Conservation (phyloP, 2,329 filamentous ascomycete genomes). For the Cladosporium oxysporum region DNA sequence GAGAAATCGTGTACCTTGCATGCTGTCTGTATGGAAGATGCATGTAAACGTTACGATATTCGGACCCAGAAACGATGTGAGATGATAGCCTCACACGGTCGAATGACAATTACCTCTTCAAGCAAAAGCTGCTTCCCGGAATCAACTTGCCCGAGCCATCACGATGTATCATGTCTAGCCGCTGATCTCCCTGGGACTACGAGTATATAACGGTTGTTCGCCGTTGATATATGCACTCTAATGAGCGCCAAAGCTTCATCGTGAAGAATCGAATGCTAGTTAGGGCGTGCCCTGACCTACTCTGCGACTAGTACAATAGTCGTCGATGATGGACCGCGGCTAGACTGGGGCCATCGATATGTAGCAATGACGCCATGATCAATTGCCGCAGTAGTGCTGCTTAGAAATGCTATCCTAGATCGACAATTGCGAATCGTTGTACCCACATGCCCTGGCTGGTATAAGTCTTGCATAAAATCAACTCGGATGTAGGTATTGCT, state of each 20-base stretch:
- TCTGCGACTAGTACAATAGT: not conserved
- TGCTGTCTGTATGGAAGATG: not conserved
- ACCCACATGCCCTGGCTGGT: not conserved
- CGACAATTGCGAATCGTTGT: not conserved
- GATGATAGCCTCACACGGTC: not conserved
- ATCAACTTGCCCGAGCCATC: not conserved
- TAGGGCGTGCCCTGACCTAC: not conserved
- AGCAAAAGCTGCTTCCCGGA: not conserved
- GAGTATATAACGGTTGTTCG: not conserved
- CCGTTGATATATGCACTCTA: not conserved
- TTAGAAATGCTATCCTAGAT: conserved; percentile 10
- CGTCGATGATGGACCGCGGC: not conserved
- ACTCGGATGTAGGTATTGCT: not conserved
- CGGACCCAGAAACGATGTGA: not conserved
- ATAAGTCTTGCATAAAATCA: not conserved
- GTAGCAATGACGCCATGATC: conserved; percentile 14
- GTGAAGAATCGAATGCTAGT: not conserved
- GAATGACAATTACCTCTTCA: not conserved
- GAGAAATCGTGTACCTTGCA: not conserved
- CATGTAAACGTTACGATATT: not conserved
- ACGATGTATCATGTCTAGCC: not conserved
- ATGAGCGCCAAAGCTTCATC: not conserved
- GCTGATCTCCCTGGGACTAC: not conserved
- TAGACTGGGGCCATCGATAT: not conserved
- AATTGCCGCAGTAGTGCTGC: not conserved